These are phyloP conservation scores for Jamesozyma jinghongensis DNA, from an alignment of 805 yeast genomes.

Conservation along the genomic window DNA sequence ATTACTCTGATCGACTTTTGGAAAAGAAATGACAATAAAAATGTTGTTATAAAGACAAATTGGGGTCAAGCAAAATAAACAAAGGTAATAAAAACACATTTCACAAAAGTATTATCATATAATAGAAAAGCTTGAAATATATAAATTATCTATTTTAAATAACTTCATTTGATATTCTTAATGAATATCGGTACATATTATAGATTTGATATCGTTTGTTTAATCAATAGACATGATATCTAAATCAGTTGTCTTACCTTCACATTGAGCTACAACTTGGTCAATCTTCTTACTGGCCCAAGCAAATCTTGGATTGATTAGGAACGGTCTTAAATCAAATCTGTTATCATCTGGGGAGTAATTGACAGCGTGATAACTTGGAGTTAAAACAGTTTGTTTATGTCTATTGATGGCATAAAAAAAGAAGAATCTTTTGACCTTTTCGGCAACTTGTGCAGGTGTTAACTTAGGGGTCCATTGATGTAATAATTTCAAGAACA, in stretches of 20 bases:
- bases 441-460: conserved; percentile 79
- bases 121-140: background rate
- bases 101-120: background rate
- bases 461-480: conserved; percentile 83
- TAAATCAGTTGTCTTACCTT: conserved; percentile 27
- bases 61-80: too few species aligned
- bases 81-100: background rate
- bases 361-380: conserved; percentile 95
- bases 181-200: background rate
- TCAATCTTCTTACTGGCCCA: conserved; percentile 90
- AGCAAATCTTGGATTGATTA: conserved; percentile 80
- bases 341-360: conserved; percentile 98
- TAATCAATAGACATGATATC: conserved; percentile 29
- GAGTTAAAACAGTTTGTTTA: conserved; percentile 95
- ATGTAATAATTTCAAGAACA: conserved; percentile 83
- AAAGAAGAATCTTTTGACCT: conserved; percentile 87
- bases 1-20: conserved; percentile 40
- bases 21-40: conserved; percentile 34
- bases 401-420: conserved; percentile 93
- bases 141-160: background rate
- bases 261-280: conserved; percentile 53
- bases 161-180: too few species aligned
- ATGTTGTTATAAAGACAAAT: conserved; percentile 30
- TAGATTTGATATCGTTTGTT: background rate
- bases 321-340: conserved; percentile 91